Evolutionary conservation across 148 eudicot species (phyloP).

Genomic region (Bassia scoparia): DNA sequence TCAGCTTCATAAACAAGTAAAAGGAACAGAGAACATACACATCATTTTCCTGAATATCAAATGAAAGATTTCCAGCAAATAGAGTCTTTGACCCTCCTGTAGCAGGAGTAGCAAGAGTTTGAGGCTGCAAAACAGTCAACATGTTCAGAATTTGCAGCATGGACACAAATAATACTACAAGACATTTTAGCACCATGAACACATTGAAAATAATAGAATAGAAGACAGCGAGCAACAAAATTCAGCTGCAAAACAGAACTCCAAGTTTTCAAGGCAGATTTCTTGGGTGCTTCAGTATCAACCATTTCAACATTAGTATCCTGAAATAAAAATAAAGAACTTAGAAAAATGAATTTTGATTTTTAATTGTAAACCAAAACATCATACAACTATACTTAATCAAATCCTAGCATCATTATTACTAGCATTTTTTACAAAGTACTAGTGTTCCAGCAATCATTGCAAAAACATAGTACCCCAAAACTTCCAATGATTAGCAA

Average conservation of each 20-base stretch:
- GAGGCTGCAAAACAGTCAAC: constrained; percentile 42
- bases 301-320: constrained; percentile 69
- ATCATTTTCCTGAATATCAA: constrained; percentile 47
- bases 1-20: background rate
- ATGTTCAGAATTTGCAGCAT: background rate
- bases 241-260: constrained; percentile 2
- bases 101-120: constrained; percentile 56
- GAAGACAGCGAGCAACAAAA: too few species aligned
- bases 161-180: background rate
- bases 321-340: constrained; percentile 34
- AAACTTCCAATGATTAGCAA: too few species aligned
- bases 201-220: background rate
- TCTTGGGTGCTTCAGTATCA: constrained; percentile 42
- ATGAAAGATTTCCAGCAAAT: constrained; percentile 74
- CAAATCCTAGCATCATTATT: too few species aligned
- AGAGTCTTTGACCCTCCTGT: constrained; percentile 66
- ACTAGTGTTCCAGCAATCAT: too few species aligned
- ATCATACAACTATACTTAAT: too few species aligned
- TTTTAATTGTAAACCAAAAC: too few species aligned
- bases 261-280: constrained; percentile 36
- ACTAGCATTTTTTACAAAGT: too few species aligned
- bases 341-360: too few species aligned
- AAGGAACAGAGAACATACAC: constrained; percentile 45
- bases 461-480: too few species aligned
- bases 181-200: too few species aligned